Base-by-base conservation (phyloP, 2,329 filamentous ascomycete species). In the Cladobotryum protrusum region DNA sequence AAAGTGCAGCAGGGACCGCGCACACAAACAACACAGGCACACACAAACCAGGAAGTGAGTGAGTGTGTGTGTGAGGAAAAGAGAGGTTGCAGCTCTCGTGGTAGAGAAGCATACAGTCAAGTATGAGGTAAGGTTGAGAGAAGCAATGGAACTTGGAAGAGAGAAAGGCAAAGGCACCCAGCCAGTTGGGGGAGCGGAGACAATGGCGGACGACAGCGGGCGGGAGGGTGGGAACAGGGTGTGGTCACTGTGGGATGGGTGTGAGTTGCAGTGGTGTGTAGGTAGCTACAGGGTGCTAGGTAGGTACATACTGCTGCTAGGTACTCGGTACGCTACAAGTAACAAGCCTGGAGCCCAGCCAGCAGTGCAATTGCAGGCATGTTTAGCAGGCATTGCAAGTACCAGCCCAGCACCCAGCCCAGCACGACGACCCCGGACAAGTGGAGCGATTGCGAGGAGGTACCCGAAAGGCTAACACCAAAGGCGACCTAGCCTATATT, bases 171-270 rank as follows among this genome's bases (percentile, higher is more conserved):
- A 29, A 47, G 48, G 47, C 46, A 45, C 24, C 47, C 50, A 47
- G 48, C 48, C 50, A 61, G 61, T 59, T 60, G 60, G 58, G 57
- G 58, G 58, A 57, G 62, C 61, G 60, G 61, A 64, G 61, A 62
- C 58, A 58, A 59, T 63, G 59, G 60, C 57, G 60, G 60, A 63
- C 58, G 56, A 46, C 49, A 57, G 57, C 54, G 57, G 59, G 55
- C 56, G 57, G 60, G 59, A 56, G 56, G 58, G 61, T 63, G 56
- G 50, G 47, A 47, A 50, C 47, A 46, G 18, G 50, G 41, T 15
- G 35, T 37, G 35, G 17, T 29, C 24, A 29, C 24, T 29, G 24
- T 29, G 24, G 24, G 24, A 29, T 29, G 24, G 24, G 24, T 29
- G 24, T 29, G 24, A 29, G 24, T 29, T 29, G 24, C 24, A 29